A percentile compares a stretch with the other conserved stretches of the same genome.
Evolutionary conservation across 116 monocot species (phyloP).

Genomic region (Cymodocea nodosa): DNA sequence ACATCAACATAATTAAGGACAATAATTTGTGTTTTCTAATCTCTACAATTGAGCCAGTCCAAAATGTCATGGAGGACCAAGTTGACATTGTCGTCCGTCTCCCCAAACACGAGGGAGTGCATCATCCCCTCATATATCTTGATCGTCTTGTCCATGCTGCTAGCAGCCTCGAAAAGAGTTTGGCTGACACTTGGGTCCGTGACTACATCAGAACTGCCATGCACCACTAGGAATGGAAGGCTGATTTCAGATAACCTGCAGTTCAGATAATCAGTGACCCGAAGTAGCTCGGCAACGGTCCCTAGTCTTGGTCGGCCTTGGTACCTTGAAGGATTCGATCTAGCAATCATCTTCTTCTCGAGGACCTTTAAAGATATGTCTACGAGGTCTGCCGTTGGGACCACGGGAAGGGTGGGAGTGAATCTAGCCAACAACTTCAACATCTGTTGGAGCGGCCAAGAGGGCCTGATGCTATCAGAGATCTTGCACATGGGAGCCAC

Average conservation of each 20-base stretch:
- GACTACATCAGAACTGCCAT: constrained; percentile 74
- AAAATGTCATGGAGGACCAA: constrained; percentile 47
- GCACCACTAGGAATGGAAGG: constrained; percentile 67
- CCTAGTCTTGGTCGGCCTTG: constrained; percentile 62
- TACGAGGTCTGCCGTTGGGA: constrained; percentile 66
- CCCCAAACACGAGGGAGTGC: constrained; percentile 84
- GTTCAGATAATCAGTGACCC: constrained; percentile 46
- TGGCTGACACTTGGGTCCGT: constrained; percentile 67
- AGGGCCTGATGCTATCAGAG: constrained; percentile 50
- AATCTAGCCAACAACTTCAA: constrained; percentile 37
- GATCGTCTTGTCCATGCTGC: constrained; percentile 67
- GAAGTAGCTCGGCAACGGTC: constrained; percentile 72
- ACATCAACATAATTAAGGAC: too few species aligned
- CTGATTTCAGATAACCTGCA: constrained; percentile 35
- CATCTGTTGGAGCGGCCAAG: constrained; percentile 50
- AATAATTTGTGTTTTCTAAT: too few species aligned
- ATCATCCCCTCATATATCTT: constrained; percentile 80
- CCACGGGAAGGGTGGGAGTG: constrained; percentile 42
- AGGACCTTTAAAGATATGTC: constrained; percentile 62
- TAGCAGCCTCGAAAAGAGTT: constrained; percentile 39
- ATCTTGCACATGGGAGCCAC: constrained; percentile 84
- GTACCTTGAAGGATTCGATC: constrained; percentile 60
- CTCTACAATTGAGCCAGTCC: constrained; percentile 30
- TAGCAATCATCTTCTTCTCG: constrained; percentile 44
- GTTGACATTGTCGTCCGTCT: constrained; percentile 57